A percentile compares a stretch with the other conserved stretches of the same genome.
phyloP scores from a whole-genome alignment of 2,329 filamentous ascomycete genomes.

The Endoconidiophora laricicola region DNA sequence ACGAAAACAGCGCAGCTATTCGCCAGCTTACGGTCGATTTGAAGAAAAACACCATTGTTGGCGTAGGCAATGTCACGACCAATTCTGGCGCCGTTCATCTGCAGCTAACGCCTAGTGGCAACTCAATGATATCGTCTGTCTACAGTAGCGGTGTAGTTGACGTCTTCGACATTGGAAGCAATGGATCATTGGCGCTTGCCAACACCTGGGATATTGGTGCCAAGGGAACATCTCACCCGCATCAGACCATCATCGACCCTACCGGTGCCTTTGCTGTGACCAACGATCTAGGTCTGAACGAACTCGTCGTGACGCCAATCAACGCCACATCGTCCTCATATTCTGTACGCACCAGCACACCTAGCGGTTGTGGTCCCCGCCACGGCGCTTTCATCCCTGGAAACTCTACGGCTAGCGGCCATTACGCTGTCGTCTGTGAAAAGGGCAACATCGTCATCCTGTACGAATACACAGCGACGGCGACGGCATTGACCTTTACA shows the following conservation, averaged over 20 bases:
- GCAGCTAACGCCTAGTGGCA: slow-evolving; percentile 1
- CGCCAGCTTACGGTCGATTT: slow-evolving; percentile 25
- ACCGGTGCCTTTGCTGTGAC: slow-evolving; percentile 32
- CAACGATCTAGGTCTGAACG: slow-evolving; percentile 33
- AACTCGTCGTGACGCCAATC: slow-evolving; percentile 29
- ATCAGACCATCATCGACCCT: slow-evolving; percentile 32
- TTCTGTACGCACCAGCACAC: slow-evolving; percentile 19
- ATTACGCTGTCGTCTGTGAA: slow-evolving; percentile 15
- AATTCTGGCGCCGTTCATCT: slow-evolving; percentile 22
- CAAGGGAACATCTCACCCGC: slow-evolving; percentile 25
- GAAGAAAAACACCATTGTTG: slow-evolving; percentile 17
- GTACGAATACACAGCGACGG: slow-evolving; percentile 19
- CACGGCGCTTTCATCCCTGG: slow-evolving; percentile 21
- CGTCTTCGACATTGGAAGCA: slow-evolving; percentile 19
- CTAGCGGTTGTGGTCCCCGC: slow-evolving; percentile 30
- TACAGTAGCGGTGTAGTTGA: slow-evolving; percentile 16
- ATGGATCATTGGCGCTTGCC: slow-evolving; percentile 14
- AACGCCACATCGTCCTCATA: slow-evolving; percentile 25
- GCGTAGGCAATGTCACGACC: slow-evolving; percentile 23
- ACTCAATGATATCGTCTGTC: slow-evolving; percentile 5
- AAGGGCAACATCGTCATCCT: slow-evolving; percentile 12
- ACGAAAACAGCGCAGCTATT: slow-evolving; percentile 28
- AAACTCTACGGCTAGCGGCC: background rate
- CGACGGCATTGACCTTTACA: background rate
- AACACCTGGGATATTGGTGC: slow-evolving; percentile 16